Evolutionary conservation across 139 green algal genomes (phyloP).

Genomic region (Parachlorella kessleri): DNA sequence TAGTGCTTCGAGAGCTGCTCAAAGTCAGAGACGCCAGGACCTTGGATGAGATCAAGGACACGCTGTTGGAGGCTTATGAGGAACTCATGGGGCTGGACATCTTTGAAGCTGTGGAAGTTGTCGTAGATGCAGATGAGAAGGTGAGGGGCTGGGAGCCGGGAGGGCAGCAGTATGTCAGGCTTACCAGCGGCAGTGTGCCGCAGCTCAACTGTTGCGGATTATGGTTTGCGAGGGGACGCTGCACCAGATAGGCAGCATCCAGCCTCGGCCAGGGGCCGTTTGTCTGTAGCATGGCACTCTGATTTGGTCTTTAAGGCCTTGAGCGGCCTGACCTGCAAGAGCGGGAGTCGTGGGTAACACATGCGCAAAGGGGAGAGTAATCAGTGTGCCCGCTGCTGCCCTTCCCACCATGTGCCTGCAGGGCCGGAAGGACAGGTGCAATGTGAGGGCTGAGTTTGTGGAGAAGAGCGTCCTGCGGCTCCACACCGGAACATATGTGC

Average conservation of each 20-base stretch:
- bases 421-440: constrained; percentile 45
- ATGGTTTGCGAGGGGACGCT: background rate
- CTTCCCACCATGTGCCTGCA: too few species aligned
- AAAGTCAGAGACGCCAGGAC: constrained; percentile 52
- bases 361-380: too few species aligned
- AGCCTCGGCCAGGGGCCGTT: too few species aligned
- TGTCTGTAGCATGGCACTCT: too few species aligned
- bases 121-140: constrained; percentile 52
- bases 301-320: too few species aligned
- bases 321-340: too few species aligned
- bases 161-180: too few species aligned
- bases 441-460: constrained; percentile 49
- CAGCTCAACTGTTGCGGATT: background rate
- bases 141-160: constrained; percentile 32
- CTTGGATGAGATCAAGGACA: constrained; percentile 70
- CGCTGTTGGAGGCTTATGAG: constrained; percentile 50
- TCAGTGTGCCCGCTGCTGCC: too few species aligned
- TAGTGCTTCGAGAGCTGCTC: constrained; percentile 48
- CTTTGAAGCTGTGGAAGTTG: constrained; percentile 62
- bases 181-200: too few species aligned
- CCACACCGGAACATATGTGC: constrained; percentile 68
- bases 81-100: constrained; percentile 64
- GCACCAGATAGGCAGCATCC: background rate
- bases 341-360: too few species aligned
- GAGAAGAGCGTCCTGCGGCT: constrained; percentile 60